Percentiles rank a stretch among this genome's conserved stretches.
Evolutionary conservation across 371 early-diverging fungal genomes (phyloP).

Genomic region (Smittium mucronatum): DNA sequence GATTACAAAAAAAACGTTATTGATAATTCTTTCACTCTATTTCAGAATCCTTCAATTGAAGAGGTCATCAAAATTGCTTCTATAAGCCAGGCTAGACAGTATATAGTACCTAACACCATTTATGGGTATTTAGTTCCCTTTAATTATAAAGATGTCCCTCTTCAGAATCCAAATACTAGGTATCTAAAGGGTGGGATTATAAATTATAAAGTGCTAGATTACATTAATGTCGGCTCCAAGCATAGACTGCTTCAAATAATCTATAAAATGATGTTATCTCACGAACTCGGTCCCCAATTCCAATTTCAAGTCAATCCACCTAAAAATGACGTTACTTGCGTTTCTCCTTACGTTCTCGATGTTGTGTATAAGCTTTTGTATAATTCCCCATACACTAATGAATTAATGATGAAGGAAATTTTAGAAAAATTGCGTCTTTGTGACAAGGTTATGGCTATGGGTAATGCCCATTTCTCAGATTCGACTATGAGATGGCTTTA

Average conservation of each 20-base stretch:
- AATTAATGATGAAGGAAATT: slow-evolving; percentile 58
- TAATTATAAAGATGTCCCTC: slow-evolving; percentile 30
- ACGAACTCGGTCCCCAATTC: slow-evolving; percentile 46
- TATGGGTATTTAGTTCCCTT: slow-evolving; percentile 58
- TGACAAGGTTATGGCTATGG: slow-evolving; percentile 41
- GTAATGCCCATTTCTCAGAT: slow-evolving; percentile 34
- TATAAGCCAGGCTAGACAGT: slow-evolving; percentile 53
- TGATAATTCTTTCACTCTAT: slow-evolving; percentile 38
- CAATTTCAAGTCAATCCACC: slow-evolving; percentile 14
- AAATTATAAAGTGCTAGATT: slow-evolving; percentile 47
- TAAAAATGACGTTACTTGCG: slow-evolving; percentile 44
- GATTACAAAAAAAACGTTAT: slow-evolving; percentile 20
- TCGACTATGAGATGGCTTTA: slow-evolving; percentile 57
- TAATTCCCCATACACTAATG: slow-evolving; percentile 65
- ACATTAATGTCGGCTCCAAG: slow-evolving; percentile 55
- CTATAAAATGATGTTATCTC: slow-evolving; percentile 68
- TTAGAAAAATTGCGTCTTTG: slow-evolving; percentile 58
- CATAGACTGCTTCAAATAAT: slow-evolving; percentile 56
- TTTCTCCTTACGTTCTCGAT: slow-evolving; percentile 63
- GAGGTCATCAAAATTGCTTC: slow-evolving; percentile 56
- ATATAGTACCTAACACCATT: slow-evolving; percentile 58
- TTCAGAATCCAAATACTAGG: slow-evolving; percentile 41
- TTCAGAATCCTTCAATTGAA: slow-evolving; percentile 43
- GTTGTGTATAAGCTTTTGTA: slow-evolving; percentile 61
- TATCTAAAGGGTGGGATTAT: slow-evolving; percentile 58